Conservation (phyloP, 345 rosid species). For the Populus tremula region DNA sequence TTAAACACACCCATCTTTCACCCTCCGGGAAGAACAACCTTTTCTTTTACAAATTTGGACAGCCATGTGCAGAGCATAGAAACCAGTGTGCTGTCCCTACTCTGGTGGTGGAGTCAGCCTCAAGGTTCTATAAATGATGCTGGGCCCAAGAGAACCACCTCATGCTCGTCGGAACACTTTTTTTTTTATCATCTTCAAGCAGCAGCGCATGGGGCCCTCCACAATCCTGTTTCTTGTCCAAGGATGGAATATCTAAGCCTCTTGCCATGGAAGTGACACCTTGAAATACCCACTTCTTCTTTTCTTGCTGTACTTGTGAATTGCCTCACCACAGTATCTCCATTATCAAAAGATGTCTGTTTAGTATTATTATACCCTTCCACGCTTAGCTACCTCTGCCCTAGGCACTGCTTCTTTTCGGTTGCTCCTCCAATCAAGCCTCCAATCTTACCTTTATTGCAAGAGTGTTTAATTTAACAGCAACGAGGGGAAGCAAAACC, state of each 20-base stretch:
- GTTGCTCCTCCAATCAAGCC: too few species aligned
- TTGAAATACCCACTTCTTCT: not conserved
- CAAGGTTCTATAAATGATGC: slow-evolving; percentile 10
- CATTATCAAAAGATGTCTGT: too few species aligned
- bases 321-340: too few species aligned
- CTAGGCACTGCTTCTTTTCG: not conserved
- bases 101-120: slow-evolving; percentile 1
- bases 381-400: too few species aligned
- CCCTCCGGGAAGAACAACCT: too few species aligned
- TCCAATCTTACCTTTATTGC: too few species aligned
- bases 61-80: slow-evolving; percentile 34
- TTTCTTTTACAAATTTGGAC: not conserved
- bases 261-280: slow-evolving; percentile 25
- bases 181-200: slow-evolving; percentile 11
- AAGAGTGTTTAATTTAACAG: not conserved
- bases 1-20: too few species aligned
- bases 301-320: too few species aligned
- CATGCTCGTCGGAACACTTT: too few species aligned
- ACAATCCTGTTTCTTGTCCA: slow-evolving; percentile 13
- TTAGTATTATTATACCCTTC: too few species aligned
- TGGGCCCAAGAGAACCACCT: slow-evolving; percentile 26
- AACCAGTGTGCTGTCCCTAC: slow-evolving; percentile 30
- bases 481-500: not conserved
- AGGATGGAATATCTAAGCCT: slow-evolving; percentile 14
- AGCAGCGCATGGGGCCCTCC: slow-evolving; percentile 38